These are phyloP conservation scores for Tetracentron sinense DNA, from an alignment of 164 flowering plant species.

Conservation along the genomic window DNA sequence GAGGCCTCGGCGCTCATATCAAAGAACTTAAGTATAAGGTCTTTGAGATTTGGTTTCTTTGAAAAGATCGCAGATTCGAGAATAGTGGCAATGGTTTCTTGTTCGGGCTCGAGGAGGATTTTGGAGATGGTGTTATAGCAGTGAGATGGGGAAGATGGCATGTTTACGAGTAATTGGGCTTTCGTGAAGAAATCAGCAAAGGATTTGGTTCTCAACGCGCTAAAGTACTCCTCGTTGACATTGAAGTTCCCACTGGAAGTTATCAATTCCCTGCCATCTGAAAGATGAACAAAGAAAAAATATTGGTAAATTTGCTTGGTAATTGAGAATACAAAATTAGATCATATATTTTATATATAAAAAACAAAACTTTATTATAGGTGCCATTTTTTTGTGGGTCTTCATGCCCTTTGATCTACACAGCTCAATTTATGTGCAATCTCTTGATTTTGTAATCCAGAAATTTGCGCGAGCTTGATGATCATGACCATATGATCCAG, in stretches of 20 bases:
- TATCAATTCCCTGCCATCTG: slow-evolving; percentile 25
- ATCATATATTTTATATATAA: too few species aligned
- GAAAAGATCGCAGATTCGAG: slow-evolving; percentile 39
- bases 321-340: too few species aligned
- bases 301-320: background rate
- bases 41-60: slow-evolving; percentile 34
- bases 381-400: too few species aligned
- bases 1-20: slow-evolving; percentile 64
- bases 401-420: too few species aligned
- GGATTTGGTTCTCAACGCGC: slow-evolving; percentile 55
- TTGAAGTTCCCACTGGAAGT: slow-evolving; percentile 26
- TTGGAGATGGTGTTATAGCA: slow-evolving; percentile 25
- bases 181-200: slow-evolving; percentile 45
- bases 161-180: slow-evolving; percentile 33
- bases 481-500: too few species aligned
- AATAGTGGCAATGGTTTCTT: slow-evolving; percentile 37
- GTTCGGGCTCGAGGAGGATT: slow-evolving; percentile 51
- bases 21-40: slow-evolving; percentile 42
- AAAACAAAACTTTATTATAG: too few species aligned
- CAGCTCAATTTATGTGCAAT: too few species aligned
- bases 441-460: too few species aligned
- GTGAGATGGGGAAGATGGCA: slow-evolving; percentile 18
- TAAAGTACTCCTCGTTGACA: slow-evolving; percentile 51
- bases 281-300: slow-evolving; percentile 3
- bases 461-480: too few species aligned